Conservation (phyloP, 2,329 filamentous ascomycete species). For the Colletotrichum sp. region DNA sequence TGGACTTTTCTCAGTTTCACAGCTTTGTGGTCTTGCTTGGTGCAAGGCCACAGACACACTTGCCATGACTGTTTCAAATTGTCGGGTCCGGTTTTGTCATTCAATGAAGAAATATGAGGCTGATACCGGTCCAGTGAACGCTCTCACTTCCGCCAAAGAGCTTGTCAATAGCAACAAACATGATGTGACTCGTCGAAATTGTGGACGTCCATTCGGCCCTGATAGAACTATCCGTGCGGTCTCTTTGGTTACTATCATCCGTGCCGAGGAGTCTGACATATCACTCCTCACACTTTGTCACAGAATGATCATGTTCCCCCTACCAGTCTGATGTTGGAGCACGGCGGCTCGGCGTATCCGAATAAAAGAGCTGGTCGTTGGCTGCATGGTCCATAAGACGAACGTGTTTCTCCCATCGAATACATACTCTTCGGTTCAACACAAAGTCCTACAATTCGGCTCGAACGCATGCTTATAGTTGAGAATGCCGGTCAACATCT, state of each 20-base stretch:
- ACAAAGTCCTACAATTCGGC: neutral
- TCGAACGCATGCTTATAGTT: neutral
- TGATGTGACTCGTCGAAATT: neutral
- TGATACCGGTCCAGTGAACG: neutral
- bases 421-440: neutral
- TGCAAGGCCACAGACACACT: neutral
- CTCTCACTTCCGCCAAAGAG: neutral
- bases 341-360: neutral
- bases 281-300: neutral
- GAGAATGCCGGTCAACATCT: neutral
- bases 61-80: neutral
- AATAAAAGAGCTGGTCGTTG: neutral
- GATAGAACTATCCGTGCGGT: neutral
- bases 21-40: neutral
- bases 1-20: neutral
- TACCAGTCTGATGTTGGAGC: neutral
- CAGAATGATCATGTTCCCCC: neutral
- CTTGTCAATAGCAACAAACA: neutral
- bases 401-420: neutral
- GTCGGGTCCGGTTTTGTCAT: neutral
- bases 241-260: neutral
- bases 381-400: neutral
- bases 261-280: neutral
- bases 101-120: neutral
- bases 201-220: fast-evolving